phyloP scores from a whole-genome alignment of 2,329 filamentous ascomycete genomes.

The Aureobasidium sp. region DNA sequence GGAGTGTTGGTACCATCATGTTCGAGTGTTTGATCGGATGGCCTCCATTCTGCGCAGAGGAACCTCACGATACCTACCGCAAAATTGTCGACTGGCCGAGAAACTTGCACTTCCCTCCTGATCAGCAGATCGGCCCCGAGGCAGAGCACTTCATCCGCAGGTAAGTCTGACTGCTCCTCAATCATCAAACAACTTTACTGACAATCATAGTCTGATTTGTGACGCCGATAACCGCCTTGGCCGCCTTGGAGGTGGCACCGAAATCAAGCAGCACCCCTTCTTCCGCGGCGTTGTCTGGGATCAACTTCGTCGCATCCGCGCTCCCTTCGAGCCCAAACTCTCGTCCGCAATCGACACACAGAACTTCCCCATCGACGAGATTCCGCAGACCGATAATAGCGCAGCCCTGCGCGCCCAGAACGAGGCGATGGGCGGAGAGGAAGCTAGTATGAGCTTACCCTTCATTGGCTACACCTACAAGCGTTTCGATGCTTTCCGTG shows the following conservation, averaged over 20 bases:
- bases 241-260: slow-evolving; percentile 69
- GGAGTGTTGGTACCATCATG: slow-evolving; percentile 98
- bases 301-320: slow-evolving; percentile 81
- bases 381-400: slow-evolving; percentile 91
- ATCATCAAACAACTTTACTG: background rate
- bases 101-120: slow-evolving; percentile 92
- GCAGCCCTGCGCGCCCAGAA: slow-evolving; percentile 81
- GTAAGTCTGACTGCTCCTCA: slow-evolving; percentile 47
- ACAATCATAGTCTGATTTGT: slow-evolving; percentile 67
- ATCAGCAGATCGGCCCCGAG: slow-evolving; percentile 79
- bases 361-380: slow-evolving; percentile 98
- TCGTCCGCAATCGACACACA: slow-evolving; percentile 92
- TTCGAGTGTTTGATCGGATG: slow-evolving; percentile 98
- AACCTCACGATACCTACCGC: slow-evolving; percentile 93
- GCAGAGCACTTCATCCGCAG: slow-evolving; percentile 88
- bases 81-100: slow-evolving; percentile 99
- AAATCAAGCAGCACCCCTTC: slow-evolving; percentile 91
- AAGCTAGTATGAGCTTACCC: slow-evolving; percentile 89
- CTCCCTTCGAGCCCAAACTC: slow-evolving; percentile 91
- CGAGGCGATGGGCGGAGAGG: slow-evolving; percentile 67
- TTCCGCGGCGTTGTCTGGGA: slow-evolving; percentile 97
- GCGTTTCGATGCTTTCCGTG: slow-evolving; percentile 68
- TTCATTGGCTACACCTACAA: slow-evolving; percentile 98
- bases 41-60: slow-evolving; percentile 98
- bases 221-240: slow-evolving; percentile 90